phyloP scores from a whole-genome alignment of 352 stramenopile genomes.

The Sclerospora graminicola region DNA sequence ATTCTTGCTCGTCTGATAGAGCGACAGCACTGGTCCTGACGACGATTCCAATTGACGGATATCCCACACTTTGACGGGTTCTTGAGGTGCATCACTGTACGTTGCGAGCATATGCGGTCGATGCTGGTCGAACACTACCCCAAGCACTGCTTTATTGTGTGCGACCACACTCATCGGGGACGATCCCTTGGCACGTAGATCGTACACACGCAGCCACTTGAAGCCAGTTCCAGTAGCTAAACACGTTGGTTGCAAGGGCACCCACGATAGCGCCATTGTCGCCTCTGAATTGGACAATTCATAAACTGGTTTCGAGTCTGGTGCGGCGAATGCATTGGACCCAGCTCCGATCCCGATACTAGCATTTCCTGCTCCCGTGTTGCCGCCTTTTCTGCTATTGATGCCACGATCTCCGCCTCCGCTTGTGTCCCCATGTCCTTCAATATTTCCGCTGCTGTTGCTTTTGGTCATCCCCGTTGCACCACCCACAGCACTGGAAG shows the following conservation, averaged over 20 bases:
- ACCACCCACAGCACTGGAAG: conserved; percentile 10
- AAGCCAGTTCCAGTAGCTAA: conserved; percentile 77
- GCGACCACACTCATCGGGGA: conserved; percentile 73
- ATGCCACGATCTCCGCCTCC: conserved; percentile 12
- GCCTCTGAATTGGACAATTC: conserved; percentile 81
- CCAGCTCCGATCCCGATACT: conserved; percentile 16
- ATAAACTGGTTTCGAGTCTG: conserved; percentile 51
- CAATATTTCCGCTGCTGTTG: conserved; percentile 15
- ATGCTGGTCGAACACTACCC: conserved; percentile 74
- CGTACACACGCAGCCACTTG: conserved; percentile 83
- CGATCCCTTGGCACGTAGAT: conserved; percentile 45
- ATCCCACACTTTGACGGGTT: conserved; percentile 82
- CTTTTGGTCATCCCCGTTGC: conserved; percentile 4
- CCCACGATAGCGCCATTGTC: conserved; percentile 72
- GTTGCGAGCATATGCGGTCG: conserved; percentile 74
- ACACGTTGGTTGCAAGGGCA: conserved; percentile 71
- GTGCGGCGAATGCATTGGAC: conserved; percentile 16
- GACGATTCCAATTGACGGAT: conserved; percentile 71
- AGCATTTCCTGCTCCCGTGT: conserved; percentile 6
- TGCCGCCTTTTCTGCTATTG: conserved; percentile 16
- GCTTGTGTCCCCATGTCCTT: conserved; percentile 20
- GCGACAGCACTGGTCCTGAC: conserved; percentile 46
- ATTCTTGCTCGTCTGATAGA: conserved; percentile 65
- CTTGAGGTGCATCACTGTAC: conserved; percentile 73
- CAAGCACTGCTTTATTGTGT: conserved; percentile 77